phyloP scores from a whole-genome alignment of 2,329 filamentous ascomycete genomes.

The Trichoderma endophyticum region DNA sequence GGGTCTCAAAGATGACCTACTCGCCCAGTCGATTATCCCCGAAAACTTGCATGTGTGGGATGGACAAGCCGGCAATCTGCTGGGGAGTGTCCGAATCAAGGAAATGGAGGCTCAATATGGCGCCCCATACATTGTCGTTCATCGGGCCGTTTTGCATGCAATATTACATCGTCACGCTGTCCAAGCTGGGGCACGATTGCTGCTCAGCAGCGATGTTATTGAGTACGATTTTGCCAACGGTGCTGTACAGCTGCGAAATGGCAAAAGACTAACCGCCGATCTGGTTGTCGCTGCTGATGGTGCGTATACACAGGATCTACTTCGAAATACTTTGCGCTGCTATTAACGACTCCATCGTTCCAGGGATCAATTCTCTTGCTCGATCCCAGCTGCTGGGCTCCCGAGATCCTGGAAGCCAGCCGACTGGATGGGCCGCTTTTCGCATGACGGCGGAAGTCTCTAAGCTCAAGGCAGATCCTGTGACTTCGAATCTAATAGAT shows the following conservation, averaged over 20 bases:
- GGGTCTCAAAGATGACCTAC: constrained; percentile 27
- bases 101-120: constrained; percentile 27
- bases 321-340: neutral
- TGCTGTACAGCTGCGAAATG: constrained; percentile 25
- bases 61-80: constrained; percentile 26
- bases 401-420: constrained; percentile 16
- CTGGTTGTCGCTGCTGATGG: constrained; percentile 38
- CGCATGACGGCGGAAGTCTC: constrained; percentile 37
- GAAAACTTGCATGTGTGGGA: constrained; percentile 25
- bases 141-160: constrained; percentile 36
- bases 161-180: constrained; percentile 29
- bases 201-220: constrained; percentile 26
- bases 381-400: constrained; percentile 22
- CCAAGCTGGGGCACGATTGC: constrained; percentile 27
- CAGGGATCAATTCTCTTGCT: constrained; percentile 30
- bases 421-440: constrained; percentile 41
- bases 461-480: constrained; percentile 34
- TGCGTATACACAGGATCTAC: constrained; percentile 4
- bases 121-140: constrained; percentile 35
- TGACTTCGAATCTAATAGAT: constrained; percentile 36
- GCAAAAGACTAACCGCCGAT: constrained; percentile 27
- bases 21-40: constrained; percentile 23
- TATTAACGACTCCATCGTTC: neutral
- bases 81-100: constrained; percentile 22
- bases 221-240: constrained; percentile 25